A percentile compares a stretch with the other conserved stretches of the same genome.
Evolutionary conservation across 2,329 filamentous ascomycete genomes (phyloP).

Genomic region (Epichloe bromicola): DNA sequence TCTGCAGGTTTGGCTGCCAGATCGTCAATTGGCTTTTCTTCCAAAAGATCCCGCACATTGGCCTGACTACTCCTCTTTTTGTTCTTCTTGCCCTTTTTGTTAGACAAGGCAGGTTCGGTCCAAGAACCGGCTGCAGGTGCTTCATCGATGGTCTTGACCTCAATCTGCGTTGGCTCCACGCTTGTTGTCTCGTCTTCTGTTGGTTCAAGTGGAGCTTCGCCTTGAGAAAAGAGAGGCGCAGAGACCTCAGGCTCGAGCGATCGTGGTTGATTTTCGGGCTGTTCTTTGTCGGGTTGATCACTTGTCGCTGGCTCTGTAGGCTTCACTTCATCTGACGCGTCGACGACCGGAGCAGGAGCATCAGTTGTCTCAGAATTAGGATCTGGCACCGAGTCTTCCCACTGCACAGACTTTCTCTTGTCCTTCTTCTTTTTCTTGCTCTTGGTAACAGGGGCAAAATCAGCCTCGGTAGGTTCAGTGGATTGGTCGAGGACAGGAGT

Average conservation of each 20-base stretch:
- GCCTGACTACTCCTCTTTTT: constrained; percentile 17
- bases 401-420: constrained; percentile 11
- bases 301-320: background rate
- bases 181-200: constrained; percentile 13
- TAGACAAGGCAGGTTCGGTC: constrained; percentile 7
- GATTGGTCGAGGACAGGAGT: background rate
- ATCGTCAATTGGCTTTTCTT: constrained; percentile 5
- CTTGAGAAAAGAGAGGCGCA: constrained; percentile 21
- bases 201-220: constrained; percentile 12
- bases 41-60: constrained; percentile 2
- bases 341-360: background rate
- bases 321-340: background rate
- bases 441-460: background rate
- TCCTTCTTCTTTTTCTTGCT: constrained; percentile 6
- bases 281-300: background rate
- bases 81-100: constrained; percentile 22
- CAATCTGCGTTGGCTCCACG: constrained; percentile 13
- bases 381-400: constrained; percentile 7
- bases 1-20: background rate
- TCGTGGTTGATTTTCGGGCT: constrained; percentile 1
- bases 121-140: constrained; percentile 1
- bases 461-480: background rate
- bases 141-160: constrained; percentile 6
- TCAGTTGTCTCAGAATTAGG: background rate
- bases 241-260: constrained; percentile 12